Evolutionary conservation across 2,329 filamentous ascomycete species (phyloP).

Genomic region (Periconia macrospinosa): DNA sequence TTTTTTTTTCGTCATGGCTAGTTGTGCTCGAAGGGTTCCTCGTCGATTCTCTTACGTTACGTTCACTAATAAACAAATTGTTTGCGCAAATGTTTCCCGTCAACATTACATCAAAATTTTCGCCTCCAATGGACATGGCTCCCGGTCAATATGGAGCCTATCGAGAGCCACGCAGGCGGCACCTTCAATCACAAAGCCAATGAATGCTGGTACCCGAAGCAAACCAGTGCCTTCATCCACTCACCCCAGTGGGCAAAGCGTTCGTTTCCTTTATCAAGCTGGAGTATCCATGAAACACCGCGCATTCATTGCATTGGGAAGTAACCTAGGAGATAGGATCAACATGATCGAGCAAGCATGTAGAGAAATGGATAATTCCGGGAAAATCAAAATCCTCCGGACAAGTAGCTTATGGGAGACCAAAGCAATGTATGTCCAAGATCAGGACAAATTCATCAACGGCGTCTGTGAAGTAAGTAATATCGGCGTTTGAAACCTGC

Average conservation of each 20-base stretch:
- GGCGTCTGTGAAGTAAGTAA: conserved; percentile 81
- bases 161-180: background rate
- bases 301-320: conserved; percentile 86
- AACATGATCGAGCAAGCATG: conserved; percentile 84
- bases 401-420: conserved; percentile 95
- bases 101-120: conserved; percentile 1
- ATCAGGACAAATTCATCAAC: conserved; percentile 88
- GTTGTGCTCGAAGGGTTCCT: conserved; percentile 3
- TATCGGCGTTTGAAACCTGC: background rate
- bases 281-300: conserved; percentile 32
- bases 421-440: conserved; percentile 91
- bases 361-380: conserved; percentile 67
- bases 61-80: background rate
- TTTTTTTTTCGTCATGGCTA: background rate
- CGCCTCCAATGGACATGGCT: conserved; percentile 1
- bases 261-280: conserved; percentile 14
- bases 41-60: background rate
- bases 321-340: conserved; percentile 86
- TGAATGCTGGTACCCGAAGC: too few relatives aligned
- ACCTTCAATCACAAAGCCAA: background rate
- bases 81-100: background rate
- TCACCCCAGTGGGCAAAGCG: background rate
- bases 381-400: conserved; percentile 71
- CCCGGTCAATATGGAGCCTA: background rate
- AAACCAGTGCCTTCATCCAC: background rate